Conservation (phyloP, 2,329 filamentous ascomycete genomes). For the Nemania diffusa region DNA sequence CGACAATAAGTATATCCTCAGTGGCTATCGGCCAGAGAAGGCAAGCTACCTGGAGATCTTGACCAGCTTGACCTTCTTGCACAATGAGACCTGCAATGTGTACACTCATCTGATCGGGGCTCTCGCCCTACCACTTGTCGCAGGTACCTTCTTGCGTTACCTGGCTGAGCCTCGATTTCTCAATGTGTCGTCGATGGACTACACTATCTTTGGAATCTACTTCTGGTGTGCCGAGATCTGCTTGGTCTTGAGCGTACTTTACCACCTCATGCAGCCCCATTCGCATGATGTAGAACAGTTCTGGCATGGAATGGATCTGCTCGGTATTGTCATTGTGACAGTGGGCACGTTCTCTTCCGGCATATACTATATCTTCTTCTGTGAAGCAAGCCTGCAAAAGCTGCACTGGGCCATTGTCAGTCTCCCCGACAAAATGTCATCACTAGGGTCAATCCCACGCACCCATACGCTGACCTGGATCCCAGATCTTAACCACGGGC, state of each 20-base stretch:
- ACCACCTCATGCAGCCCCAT: slow-evolving; percentile 15
- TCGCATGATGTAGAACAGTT: slow-evolving; percentile 21
- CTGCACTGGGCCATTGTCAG: slow-evolving; percentile 24
- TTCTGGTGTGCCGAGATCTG: slow-evolving; percentile 19
- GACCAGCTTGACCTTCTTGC: slow-evolving; percentile 16
- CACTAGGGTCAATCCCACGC: neutral
- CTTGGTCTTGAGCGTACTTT: slow-evolving; percentile 21
- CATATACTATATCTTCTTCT: slow-evolving; percentile 25
- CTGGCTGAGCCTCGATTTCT: slow-evolving; percentile 18
- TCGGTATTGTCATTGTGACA: slow-evolving; percentile 23
- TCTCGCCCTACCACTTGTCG: slow-evolving; percentile 21
- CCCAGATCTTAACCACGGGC: slow-evolving; percentile 11
- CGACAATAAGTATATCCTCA: slow-evolving; percentile 26
- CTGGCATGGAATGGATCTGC: slow-evolving; percentile 24
- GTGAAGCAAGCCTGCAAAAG: slow-evolving; percentile 17
- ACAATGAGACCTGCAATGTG: slow-evolving; percentile 28
- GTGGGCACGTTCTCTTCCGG: slow-evolving; percentile 15
- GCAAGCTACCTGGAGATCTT: slow-evolving; percentile 18
- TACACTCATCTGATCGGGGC: slow-evolving; percentile 23
- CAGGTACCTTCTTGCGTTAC: slow-evolving; percentile 1
- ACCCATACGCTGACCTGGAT: slow-evolving; percentile 8
- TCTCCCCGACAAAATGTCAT: neutral
- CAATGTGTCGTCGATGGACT: slow-evolving; percentile 16
- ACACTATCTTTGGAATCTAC: slow-evolving; percentile 19
- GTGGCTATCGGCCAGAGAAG: slow-evolving; percentile 20